Base-by-base conservation (phyloP, 1,284 basidiomycete genomes). In the Phellopilus nigrolimitatus region DNA sequence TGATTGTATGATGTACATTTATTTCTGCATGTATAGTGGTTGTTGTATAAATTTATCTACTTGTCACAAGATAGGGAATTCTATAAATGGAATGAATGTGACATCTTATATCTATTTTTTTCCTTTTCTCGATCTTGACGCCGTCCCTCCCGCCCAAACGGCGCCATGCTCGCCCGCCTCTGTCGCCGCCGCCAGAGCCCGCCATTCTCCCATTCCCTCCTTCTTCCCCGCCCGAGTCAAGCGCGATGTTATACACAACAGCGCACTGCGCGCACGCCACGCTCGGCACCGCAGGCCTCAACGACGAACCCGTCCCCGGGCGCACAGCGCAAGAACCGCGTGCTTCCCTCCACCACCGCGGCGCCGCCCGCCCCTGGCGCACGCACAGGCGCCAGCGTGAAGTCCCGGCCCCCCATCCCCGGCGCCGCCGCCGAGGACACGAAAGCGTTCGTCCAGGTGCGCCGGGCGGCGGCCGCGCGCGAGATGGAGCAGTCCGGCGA, bases 281-380 rank as follows among this genome's bases (percentile, higher is more conserved):
- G 38, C 2, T 50, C 53, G 15, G 24, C 43, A 2, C 8, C 47
- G 1, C 42, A 51, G 19, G 49, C 24, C 9, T 33, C 48, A 10
- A 55, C 53, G 19, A 47, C 39, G 12, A 51, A 47, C n/a, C 53
- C 53, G n/a, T 47, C 53, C 7, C 49, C 53, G 4, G 34, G 13
- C 9, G 10, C 43, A 1, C 53, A 55, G 24, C 24, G 41, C 8
- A 55, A 55, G 39, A 55, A 55, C 34, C 53, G 53, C 12, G 27
- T 33, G 30, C 19, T 48, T 15, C 38, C 38, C 25, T 3, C 51
- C 15, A 44, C 51, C 19, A n/a, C n/a, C n/a, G n/a, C n/a, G n/a
- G 31, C 31, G 7, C 13, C 27, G 21, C 27, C 37, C 12, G 43
- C 17, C 4, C 13, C 50, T 6, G 22, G 13, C 13, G 22, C 28